phyloP scores from a whole-genome alignment of 2,329 filamentous ascomycete genomes.

The Colletotrichum gigasporum region DNA sequence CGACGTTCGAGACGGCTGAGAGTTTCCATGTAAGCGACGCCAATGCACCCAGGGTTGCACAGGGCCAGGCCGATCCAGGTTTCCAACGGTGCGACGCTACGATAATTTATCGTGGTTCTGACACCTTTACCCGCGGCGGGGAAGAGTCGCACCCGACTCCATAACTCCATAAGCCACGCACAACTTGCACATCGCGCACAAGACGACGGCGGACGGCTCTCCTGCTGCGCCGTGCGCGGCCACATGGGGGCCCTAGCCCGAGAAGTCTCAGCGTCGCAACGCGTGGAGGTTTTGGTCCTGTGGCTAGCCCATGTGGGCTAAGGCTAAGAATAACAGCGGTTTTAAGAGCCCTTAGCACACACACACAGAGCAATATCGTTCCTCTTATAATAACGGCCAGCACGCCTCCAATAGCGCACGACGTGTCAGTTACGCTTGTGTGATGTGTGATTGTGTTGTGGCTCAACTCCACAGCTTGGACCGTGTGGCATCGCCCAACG shows the following conservation, averaged over 20 bases:
- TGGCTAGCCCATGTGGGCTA: not conserved
- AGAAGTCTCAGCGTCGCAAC: slow-evolving; percentile 23
- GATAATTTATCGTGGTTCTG: not conserved
- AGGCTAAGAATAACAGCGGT: not conserved
- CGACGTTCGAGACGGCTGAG: slow-evolving; percentile 4
- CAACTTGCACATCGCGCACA: not conserved
- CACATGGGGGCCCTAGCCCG: slow-evolving; percentile 6
- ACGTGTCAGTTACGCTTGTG: not conserved
- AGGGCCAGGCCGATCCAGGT: not conserved
- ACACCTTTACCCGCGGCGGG: not conserved
- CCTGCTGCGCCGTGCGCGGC: not conserved
- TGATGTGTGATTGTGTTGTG: not conserved
- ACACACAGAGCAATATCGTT: not conserved
- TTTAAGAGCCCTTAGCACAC: not conserved
- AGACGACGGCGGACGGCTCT: not conserved
- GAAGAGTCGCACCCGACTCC: not conserved
- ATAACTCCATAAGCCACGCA: not conserved
- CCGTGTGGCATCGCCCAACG: not conserved
- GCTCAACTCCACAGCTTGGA: not conserved
- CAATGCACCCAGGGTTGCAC: not conserved
- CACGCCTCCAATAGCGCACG: too few species aligned
- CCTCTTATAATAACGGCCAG: not conserved
- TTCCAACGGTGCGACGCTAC: slow-evolving; percentile 3
- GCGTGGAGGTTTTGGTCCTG: slow-evolving; percentile 9
- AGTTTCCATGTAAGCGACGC: not conserved